Percentiles rank a stretch among this genome's conserved stretches.
Evolutionary conservation across 2,329 filamentous ascomycete genomes (phyloP).

Genomic region (Xylariaceae sp.): DNA sequence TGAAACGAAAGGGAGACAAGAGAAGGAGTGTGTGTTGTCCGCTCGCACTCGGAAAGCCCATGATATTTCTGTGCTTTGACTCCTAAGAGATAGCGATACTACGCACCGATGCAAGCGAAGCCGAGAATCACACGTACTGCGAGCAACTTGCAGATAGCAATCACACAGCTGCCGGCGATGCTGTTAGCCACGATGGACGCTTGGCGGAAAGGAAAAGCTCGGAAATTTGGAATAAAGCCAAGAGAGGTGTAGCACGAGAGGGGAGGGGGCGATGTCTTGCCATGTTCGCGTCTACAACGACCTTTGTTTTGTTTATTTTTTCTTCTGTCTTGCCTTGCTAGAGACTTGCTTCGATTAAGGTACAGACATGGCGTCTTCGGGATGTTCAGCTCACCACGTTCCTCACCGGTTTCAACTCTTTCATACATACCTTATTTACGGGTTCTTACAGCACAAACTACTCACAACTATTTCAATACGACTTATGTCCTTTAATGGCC

Average conservation of each 20-base stretch:
- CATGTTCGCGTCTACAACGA: background rate
- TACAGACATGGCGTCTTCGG: background rate
- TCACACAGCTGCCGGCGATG: background rate
- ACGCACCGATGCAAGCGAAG: slow-evolving; percentile 15
- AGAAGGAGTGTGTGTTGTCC: background rate
- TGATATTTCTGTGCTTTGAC: slow-evolving; percentile 13
- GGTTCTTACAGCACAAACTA: no score
- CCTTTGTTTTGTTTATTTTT: no score
- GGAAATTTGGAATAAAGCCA: background rate
- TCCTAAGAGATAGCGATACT: background rate
- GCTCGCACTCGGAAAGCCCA: slow-evolving; percentile 1
- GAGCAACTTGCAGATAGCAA: background rate
- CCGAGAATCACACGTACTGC: slow-evolving; percentile 14
- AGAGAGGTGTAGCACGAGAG: background rate
- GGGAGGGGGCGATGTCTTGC: background rate
- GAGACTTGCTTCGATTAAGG: background rate
- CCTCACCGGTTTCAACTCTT: background rate
- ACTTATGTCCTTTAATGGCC: background rate
- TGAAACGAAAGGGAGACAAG: slow-evolving; percentile 7
- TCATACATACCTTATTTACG: no score
- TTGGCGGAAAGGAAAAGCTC: background rate
- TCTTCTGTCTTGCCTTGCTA: background rate
- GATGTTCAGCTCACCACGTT: background rate
- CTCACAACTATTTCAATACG: background rate
- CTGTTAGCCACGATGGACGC: background rate